Base-by-base conservation (phyloP, 306 rosid species). In the Rubus idaeus region DNA sequence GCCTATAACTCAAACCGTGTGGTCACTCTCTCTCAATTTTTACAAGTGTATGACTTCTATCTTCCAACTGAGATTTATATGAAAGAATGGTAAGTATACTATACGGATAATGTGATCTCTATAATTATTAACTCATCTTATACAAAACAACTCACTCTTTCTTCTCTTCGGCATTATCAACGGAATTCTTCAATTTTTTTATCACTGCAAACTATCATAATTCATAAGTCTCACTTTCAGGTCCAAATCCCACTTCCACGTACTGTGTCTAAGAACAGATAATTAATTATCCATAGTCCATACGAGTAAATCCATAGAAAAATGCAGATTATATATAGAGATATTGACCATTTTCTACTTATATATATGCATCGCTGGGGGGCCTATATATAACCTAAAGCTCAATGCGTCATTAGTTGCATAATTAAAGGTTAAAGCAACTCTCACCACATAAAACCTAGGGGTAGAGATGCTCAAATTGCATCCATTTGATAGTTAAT, bases 381-480 rank as follows among this genome's bases (percentile, higher is more conserved):
- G 65, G 40, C 47, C 40, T 39, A 40, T 42, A 42, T 42, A 42
- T 56, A 21, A 56, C 63, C 66, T 61, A 61, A 61, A 61, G 40
- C 66, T 61, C 16, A 61, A 73, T 55, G 26, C 20, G 76, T 72
- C 76, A 72, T 55, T 40, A 40, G 23, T 11, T 1, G 1, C 76
- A 55, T 51, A 71, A 23, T 23, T 23, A 23, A 14, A 52, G 63
- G 63, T 52, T 53, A 72, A 53, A 40, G 64, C 39, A 72, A 39
- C 5, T 51, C 39, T 60, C 60, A 40, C 21, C 35, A 13, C 10
- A 26, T 61, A 26, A 61, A 30, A 30, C 35, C 35, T 2, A 30
- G 35, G 35, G 35, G 35, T 0, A 1, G 35, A 30, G 35, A 30
- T 30, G 35, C 35, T 30, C 35, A 30, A 30, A 30, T 30, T 30